Evolutionary conservation across 139 green algal species (phyloP), one percentile per base, ranked within the genome.

Genomic region (Zygnema cylindricum): DNA sequence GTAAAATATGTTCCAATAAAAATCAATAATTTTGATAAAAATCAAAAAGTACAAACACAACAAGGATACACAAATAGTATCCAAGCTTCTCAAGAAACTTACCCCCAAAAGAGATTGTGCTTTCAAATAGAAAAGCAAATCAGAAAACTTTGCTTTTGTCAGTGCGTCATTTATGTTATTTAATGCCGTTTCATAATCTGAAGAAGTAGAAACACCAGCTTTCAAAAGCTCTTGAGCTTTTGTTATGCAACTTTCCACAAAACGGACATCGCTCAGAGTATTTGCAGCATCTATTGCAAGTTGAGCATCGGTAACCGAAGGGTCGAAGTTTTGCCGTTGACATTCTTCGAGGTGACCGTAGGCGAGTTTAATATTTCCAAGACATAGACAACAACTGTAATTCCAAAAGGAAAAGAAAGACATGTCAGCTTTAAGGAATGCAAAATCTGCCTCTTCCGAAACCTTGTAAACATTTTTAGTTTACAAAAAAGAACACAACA

Each of bases 371-470:
- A 84, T 38, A 32, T 90, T 63, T 22, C 86, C 86, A 1, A 90
- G 57, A 22, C 32, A n/a, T 55, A 90, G 0, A 49, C 88, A 79
- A 79, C 86, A 90, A 76, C 77, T 89, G 84, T 35, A n/a, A n/a
- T n/a, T n/a, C n/a, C n/a, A n/a, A n/a, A n/a, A n/a, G n/a, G n/a
- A n/a, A n/a, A n/a, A n/a, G n/a, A n/a, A n/a, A n/a, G n/a, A n/a
- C n/a, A n/a, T n/a, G n/a, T n/a, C n/a, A n/a, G n/a, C n/a, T n/a
- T n/a, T n/a, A n/a, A n/a, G n/a, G n/a, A n/a, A n/a, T n/a, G n/a
- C n/a, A n/a, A n/a, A n/a, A n/a, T n/a, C n/a, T n/a, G n/a, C n/a
- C n/a, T n/a, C n/a, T n/a, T n/a, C n/a, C n/a, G n/a, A n/a, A n/a
- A n/a, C n/a, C n/a, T n/a, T n/a, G n/a, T n/a, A n/a, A n/a, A n/a